These are phyloP conservation scores for Gossypium thurberi DNA, from an alignment of 345 rosid species.

Conservation along the genomic window DNA sequence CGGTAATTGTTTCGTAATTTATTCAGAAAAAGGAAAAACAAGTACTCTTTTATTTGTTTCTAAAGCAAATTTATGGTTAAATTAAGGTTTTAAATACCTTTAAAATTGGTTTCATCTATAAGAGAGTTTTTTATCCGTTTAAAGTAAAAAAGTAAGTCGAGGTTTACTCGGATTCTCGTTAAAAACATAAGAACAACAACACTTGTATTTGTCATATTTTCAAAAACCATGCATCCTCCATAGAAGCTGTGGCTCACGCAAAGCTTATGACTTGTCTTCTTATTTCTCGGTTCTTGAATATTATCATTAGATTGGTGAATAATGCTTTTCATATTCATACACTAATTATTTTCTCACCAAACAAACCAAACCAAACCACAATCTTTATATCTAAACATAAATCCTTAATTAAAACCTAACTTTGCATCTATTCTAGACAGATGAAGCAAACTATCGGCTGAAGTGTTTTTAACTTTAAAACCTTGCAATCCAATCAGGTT, in stretches of 20 bases:
- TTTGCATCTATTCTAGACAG: not conserved
- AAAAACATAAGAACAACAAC: too few relatives aligned
- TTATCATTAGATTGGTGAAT: not conserved
- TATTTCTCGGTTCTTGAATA: not conserved
- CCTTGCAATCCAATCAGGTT: not conserved
- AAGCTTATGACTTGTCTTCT: not conserved
- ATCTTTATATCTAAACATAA: not conserved
- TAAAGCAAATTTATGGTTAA: too few relatives aligned
- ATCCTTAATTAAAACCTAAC: not conserved
- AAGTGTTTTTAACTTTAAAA: not conserved
- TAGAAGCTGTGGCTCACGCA: not conserved
- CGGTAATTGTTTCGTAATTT: not conserved
- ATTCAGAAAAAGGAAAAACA: not conserved
- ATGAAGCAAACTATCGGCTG: not conserved
- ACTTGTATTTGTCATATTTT: too few relatives aligned
- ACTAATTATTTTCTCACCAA: constrained; percentile 6
- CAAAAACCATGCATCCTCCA: not conserved
- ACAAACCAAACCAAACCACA: constrained; percentile 3
- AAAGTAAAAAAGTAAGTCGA: too few relatives aligned
- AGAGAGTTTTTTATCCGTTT: too few relatives aligned
- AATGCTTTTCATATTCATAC: not conserved
- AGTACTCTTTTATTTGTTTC: too few relatives aligned
- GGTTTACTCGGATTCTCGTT: too few relatives aligned
- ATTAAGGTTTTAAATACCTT: too few relatives aligned
- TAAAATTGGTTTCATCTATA: too few relatives aligned